A percentile compares a stretch with the other conserved stretches of the same genome.
Evolutionary conservation across 2,329 filamentous ascomycete genomes (phyloP).

Genomic region (Nemania diffusa): DNA sequence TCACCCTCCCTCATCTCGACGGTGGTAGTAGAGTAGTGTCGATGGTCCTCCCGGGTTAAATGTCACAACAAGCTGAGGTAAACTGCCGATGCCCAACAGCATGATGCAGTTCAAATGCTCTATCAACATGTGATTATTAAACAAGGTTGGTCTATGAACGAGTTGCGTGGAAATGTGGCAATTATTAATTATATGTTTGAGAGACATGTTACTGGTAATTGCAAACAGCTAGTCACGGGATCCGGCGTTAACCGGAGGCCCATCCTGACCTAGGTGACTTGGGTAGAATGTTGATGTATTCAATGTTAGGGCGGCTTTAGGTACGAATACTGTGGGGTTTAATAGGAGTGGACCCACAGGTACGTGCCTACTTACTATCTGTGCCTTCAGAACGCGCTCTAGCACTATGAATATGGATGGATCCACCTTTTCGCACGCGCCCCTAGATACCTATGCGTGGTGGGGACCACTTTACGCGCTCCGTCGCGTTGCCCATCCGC

Average conservation of each 20-base stretch:
- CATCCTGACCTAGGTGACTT: neutral
- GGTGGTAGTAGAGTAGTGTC: conserved; percentile 29
- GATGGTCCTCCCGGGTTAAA: conserved; percentile 12
- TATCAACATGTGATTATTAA: neutral
- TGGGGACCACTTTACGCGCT: conserved; percentile 45
- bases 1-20: conserved; percentile 46
- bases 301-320: no score
- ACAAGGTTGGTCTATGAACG: neutral
- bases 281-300: neutral
- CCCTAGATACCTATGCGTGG: neutral
- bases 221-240: conserved; percentile 14
- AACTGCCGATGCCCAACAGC: conserved; percentile 20
- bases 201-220: neutral
- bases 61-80: conserved; percentile 13
- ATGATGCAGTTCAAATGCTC: conserved; percentile 25
- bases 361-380: no score
- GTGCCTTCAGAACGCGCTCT: no score
- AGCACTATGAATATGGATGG: no score
- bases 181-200: conserved; percentile 25
- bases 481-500: conserved; percentile 41
- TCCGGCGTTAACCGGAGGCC: conserved; percentile 9
- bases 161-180: conserved; percentile 26
- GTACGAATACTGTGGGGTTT: no score
- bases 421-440: neutral
- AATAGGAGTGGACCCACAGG: no score